Evolutionary conservation across 306 rosid species (phyloP), one percentile per base, ranked within the genome.

Genomic region (Adenanthera pavonina): DNA sequence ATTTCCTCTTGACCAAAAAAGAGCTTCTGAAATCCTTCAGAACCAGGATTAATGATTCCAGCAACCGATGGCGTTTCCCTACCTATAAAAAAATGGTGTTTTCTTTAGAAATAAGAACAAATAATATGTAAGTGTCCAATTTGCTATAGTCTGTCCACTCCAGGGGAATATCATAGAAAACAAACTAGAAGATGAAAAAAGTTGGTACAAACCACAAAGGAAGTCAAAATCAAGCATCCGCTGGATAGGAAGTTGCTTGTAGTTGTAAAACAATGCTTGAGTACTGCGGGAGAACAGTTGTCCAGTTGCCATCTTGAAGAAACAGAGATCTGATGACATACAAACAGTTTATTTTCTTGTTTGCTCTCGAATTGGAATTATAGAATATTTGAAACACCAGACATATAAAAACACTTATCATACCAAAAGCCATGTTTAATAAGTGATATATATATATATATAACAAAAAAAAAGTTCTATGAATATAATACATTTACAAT

Each of bases 221-320:
- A 93, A 93, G 90, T 96, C 99, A 84, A 96, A 96, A 89, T 96
- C 99, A 66, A 96, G 98, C 99, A 96, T 96, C 86, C 98, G 88
- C 86, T 96, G 99, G 79, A 93, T 89, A 40, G 99, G 99, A 73
- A 96, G 94, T 79, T 96, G 99, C 91, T 96, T 96, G 91, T 96
- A 93, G 88, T 93, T 96, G 88, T 96, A 96, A 87, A 96, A 96
- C 76, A 96, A 78, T 34, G 99, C 98, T 76, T 96, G 99, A 1
- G 99, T 93, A 7, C 92, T 91, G 57, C 91, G 92, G 47, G 99
- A 93, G 84, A 96, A 96, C 49, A 96, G 88, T 88, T 96, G 99
- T 75, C 98, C 98, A 9, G 99, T 93, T 12, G 97, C 94, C 99
- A 96, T 96, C 82, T 65, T 16, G 83, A 64, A 36, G 76, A 86